A percentile compares a stretch with the other conserved stretches of the same genome.
phyloP scores from a whole-genome alignment of 495 filamentous ascomycete species.

The Xylaria nigripes region DNA sequence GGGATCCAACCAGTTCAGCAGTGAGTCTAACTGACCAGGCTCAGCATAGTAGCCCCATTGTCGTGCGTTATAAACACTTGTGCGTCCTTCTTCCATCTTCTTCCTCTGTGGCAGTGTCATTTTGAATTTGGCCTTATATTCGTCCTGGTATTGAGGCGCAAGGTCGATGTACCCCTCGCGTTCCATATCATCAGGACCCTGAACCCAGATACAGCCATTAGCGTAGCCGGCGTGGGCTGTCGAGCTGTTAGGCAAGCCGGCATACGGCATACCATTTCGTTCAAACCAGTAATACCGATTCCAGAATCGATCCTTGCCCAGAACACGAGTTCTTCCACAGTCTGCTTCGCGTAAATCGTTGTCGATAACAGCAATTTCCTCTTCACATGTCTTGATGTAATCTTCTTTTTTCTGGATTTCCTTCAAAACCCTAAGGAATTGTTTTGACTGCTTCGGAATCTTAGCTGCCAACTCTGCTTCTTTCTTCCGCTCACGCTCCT shows the following conservation, averaged over 20 bases:
- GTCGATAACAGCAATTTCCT: constrained; percentile 73
- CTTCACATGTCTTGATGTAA: constrained; percentile 68
- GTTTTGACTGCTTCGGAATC: constrained; percentile 69
- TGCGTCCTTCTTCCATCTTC: constrained; percentile 74
- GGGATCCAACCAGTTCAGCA: constrained; percentile 82
- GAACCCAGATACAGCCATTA: constrained; percentile 92
- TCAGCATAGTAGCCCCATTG: constrained; percentile 92
- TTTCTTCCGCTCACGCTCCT: constrained; percentile 71
- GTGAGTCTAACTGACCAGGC: constrained; percentile 61
- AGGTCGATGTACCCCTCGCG: constrained; percentile 73
- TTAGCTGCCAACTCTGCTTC: constrained; percentile 78
- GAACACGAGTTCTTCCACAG: constrained; percentile 76
- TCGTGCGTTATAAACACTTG: constrained; percentile 62
- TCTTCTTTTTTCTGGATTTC: constrained; percentile 81
- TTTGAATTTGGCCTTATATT: constrained; percentile 57
- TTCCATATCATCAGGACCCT: constrained; percentile 88
- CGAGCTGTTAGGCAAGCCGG: constrained; percentile 76
- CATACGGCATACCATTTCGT: constrained; percentile 95
- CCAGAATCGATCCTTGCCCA: constrained; percentile 93
- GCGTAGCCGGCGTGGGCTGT: constrained; percentile 82
- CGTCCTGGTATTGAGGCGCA: constrained; percentile 51
- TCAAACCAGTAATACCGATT: constrained; percentile 99
- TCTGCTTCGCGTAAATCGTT: constrained; percentile 90
- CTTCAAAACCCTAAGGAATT: constrained; percentile 76
- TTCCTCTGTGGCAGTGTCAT: constrained; percentile 81